A percentile compares a stretch with the other conserved stretches of the same genome.
Conservation (phyloP, 345 rosid genomes). For the Salix dunnii region DNA sequence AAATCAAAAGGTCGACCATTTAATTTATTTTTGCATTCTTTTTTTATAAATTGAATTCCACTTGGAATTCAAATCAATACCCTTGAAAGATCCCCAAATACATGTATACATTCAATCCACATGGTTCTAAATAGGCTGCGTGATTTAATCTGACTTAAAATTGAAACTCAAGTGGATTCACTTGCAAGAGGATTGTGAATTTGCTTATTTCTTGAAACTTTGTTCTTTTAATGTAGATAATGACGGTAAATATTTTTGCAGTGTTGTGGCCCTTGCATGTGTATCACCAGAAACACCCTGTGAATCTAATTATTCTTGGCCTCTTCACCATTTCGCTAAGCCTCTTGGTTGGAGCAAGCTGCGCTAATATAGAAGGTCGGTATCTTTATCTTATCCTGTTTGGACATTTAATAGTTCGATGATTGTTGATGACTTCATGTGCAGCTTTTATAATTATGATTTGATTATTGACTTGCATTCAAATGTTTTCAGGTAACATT, state of each 20-base stretch:
- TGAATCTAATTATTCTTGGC: constrained; percentile 77
- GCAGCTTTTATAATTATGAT: neutral
- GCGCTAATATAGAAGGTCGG: constrained; percentile 84
- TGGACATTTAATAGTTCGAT: neutral
- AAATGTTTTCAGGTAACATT: constrained; percentile 62
- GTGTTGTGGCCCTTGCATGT: constrained; percentile 88
- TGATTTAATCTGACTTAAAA: too few species aligned
- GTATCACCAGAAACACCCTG: constrained; percentile 91
- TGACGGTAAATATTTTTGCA: constrained; percentile 31
- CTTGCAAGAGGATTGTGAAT: neutral
- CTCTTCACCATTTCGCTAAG: constrained; percentile 83
- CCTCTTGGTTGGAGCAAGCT: constrained; percentile 78
- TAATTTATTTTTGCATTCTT: too few species aligned
- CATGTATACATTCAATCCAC: too few species aligned
- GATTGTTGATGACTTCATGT: neutral
- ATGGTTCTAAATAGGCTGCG: too few species aligned
- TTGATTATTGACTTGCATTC: neutral
- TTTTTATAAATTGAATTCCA: too few species aligned
- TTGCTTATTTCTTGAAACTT: neutral
- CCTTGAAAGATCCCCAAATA: too few species aligned
- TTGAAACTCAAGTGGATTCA: neutral
- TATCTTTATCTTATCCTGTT: constrained; percentile 12
- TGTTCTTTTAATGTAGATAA: neutral
- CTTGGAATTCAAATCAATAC: too few species aligned
- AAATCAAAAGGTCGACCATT: too few species aligned